Evolutionary conservation across 2,329 filamentous ascomycete species (phyloP).

Genomic region (Colletotrichum sp.): DNA sequence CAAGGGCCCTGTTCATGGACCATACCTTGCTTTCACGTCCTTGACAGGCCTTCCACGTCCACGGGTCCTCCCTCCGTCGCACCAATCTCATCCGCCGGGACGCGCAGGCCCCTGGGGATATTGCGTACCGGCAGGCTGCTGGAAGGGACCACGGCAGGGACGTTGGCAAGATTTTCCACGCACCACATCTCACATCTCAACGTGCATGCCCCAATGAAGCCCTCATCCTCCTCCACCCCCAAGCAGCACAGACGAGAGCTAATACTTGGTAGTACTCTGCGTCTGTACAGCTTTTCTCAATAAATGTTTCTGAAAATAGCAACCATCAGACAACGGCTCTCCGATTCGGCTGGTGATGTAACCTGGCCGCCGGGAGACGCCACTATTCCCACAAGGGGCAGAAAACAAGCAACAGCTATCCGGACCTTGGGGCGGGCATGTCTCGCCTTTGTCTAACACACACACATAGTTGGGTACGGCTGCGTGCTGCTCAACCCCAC

Average conservation of each 20-base stretch:
- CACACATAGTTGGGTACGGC: background rate
- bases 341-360: background rate
- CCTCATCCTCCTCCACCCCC: background rate
- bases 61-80: background rate
- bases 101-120: background rate
- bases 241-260: background rate
- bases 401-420: background rate
- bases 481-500: background rate
- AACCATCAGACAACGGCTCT: background rate
- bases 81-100: background rate
- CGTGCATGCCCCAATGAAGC: background rate
- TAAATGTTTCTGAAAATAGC: background rate
- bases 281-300: background rate
- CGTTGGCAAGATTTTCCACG: background rate
- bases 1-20: background rate
- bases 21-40: background rate
- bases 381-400: background rate
- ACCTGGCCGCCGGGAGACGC: background rate
- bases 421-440: background rate
- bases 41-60: background rate
- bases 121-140: background rate
- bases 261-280: background rate
- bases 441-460: background rate
- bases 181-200: background rate
- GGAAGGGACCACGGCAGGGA: background rate